Evolutionary conservation across 106 monocot genomes (phyloP), one percentile per base, ranked within the genome.

Genomic region (Platanthera zijinensis): DNA sequence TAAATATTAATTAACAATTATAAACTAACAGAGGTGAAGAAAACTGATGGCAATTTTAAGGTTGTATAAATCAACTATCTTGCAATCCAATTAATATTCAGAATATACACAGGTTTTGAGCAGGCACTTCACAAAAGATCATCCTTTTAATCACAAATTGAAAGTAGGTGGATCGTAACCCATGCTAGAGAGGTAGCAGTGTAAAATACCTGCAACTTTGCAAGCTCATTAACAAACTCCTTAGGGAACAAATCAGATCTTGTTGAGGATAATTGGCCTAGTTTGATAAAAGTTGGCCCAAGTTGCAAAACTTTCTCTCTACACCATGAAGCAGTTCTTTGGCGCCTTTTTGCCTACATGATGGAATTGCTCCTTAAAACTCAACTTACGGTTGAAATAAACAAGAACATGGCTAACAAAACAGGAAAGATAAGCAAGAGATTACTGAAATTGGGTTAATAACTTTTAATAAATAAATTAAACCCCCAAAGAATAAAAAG

Each of bases 181-280:
- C 17, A 10, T 50, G 50, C 3, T 49, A 51, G 19, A 72, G 22
- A 72, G n/a, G 48, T 10, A 3, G 2, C 49, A 72, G 5, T 6
- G 2, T 17, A 71, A 66, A 19, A 49, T 81, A 99, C 99, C 94
- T 99, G 99, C 75, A 99, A 81, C 79, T 99, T 99, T 57, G 90
- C 92, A 75, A 99, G 94, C 77, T 99, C 99, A 25, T 90, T 92
- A 8, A 99, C 90, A 84, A 90, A 99, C 74, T 94, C 99, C 67
- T 28, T 82, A 50, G 99, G 94, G 52, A 99, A 90, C 47, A 99
- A 83, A 87, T 99, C 94, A 72, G 94, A 92, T 70, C 94, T 87
- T 25, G 92, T 94, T 17, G 99, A 99, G 30, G 90, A 99, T 69
- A 94, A 79, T 78, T 99, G 99, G 51, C 94, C 99, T 52, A 92